phyloP scores from a whole-genome alignment of 139 green algal species.

The Gonium pectorale region DNA sequence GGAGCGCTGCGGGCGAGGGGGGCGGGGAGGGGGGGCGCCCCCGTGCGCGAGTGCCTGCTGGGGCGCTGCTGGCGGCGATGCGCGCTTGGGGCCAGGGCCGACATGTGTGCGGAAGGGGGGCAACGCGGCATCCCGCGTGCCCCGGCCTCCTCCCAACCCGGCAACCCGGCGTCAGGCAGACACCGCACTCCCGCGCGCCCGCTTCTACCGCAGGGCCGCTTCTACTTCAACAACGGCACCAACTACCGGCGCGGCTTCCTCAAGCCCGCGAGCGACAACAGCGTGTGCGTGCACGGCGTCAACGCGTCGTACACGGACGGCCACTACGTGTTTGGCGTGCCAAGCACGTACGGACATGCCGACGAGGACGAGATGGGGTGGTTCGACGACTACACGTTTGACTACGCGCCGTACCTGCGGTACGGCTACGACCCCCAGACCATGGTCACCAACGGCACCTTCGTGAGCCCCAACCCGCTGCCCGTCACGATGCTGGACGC shows the following conservation, averaged over 20 bases:
- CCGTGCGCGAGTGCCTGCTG: too few relatives aligned
- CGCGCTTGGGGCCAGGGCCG: too few relatives aligned
- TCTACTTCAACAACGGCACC: slow-evolving; percentile 3
- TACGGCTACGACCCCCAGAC: slow-evolving; percentile 18
- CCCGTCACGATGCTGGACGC: slow-evolving; percentile 13
- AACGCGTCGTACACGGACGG: slow-evolving; percentile 36
- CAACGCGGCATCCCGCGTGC: too few relatives aligned
- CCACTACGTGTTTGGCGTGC: slow-evolving; percentile 19
- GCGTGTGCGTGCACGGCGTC: slow-evolving; percentile 17
- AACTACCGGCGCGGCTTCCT: slow-evolving; percentile 25
- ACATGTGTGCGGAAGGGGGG: too few relatives aligned
- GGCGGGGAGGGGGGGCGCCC: too few relatives aligned
- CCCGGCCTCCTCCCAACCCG: too few relatives aligned
- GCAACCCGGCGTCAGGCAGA: too few relatives aligned
- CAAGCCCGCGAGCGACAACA: not conserved
- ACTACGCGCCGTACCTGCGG: slow-evolving; percentile 28
- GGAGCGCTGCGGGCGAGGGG: too few relatives aligned
- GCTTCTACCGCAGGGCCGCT: too few relatives aligned
- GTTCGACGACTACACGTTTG: slow-evolving; percentile 25
- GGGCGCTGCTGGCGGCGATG: too few relatives aligned
- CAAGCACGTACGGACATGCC: not conserved
- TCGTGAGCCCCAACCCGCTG: slow-evolving; percentile 18
- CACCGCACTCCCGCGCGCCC: too few relatives aligned
- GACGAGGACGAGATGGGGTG: not conserved
- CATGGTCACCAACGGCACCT: not conserved